Base-by-base conservation (phyloP, 2,329 filamentous ascomycete species). In the Arthrobotrys sphaeroides region DNA sequence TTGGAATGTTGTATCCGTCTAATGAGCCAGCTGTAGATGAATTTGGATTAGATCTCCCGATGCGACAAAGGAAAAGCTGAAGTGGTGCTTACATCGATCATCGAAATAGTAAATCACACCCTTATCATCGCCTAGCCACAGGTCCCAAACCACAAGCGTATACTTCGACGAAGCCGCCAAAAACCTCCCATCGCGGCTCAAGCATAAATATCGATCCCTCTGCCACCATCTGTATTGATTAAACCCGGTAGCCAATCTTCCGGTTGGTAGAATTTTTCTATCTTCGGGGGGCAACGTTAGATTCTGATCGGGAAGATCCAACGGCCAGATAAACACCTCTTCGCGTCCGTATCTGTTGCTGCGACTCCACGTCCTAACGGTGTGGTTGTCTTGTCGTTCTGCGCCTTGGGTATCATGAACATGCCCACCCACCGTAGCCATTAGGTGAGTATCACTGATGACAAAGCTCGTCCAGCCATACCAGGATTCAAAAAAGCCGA, bases 391-490 rank as follows among this genome's bases (percentile, higher is more conserved):
- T 65, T 47, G 36, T 20, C 76, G 59, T 18, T 77, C 73, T 3
- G 72, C 73, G 28, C 70, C 69, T 28, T 59, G n/a, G 4, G 36
- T 22, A 12, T 33, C n/a, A 28, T 67, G 65, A 9, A 68, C 64
- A 42, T 77, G 61, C 3, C 78, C 78, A 4, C 78, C 78, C 13
- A 79, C 64, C 6, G 70, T 77, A 12, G 78, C 78, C 26, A 78
- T 55, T 6, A 79, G 57, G 31, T 78, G 64, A 0, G 78, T 78
- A 18, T 79, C 78, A 20, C 69, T 78, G n/a, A 79, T 67, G 5
- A 77, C 68, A 42, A 79, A 78, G 24, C 78, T 78, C n/a, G 76
- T 75, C 78, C 78, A 79, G 36, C 78, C 77, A 40, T 77, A 78
- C 68, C 77, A 77, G 5, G 42, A 0, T 31, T 55, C 55, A 5